Evolutionary conservation across 2,329 filamentous ascomycete genomes (phyloP).

Genomic region (Uncinocarpus reesii): DNA sequence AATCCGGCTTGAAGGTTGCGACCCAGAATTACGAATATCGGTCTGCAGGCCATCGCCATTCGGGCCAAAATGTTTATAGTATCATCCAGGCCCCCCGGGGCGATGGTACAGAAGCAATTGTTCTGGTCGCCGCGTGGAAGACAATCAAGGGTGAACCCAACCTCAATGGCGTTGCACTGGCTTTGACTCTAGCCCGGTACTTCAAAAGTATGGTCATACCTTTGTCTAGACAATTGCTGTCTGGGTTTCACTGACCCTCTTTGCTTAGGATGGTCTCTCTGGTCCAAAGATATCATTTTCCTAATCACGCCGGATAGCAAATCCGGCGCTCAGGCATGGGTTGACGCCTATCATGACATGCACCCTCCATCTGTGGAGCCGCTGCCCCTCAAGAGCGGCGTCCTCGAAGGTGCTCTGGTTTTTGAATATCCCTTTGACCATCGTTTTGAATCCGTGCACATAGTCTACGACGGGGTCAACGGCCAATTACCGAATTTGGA

Average conservation of each 20-base stretch:
- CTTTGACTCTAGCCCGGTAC: conserved; percentile 79
- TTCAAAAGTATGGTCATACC: conserved; percentile 60
- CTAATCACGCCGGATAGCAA: conserved; percentile 80
- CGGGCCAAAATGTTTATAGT: conserved; percentile 85
- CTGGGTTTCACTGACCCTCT: not conserved
- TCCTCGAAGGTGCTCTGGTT: conserved; percentile 84
- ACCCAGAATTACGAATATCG: conserved; percentile 80
- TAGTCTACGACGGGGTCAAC: conserved; percentile 92
- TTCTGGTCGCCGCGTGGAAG: conserved; percentile 79
- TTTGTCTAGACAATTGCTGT: not conserved
- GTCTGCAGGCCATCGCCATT: conserved; percentile 61
- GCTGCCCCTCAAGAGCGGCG: conserved; percentile 81
- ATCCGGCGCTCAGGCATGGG: conserved; percentile 88
- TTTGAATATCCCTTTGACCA: conserved; percentile 82
- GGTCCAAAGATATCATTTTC: conserved; percentile 98
- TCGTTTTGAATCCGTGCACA: conserved; percentile 76
- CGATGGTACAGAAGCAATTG: conserved; percentile 93
- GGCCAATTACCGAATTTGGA: conserved; percentile 93
- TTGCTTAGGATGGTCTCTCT: conserved; percentile 71
- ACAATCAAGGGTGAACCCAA: conserved; percentile 73
- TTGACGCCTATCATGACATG: conserved; percentile 91
- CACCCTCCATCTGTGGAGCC: conserved; percentile 63
- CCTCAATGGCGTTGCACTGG: conserved; percentile 73
- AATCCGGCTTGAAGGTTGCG: conserved; percentile 75
- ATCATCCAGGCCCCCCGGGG: conserved; percentile 87